Conservation (phyloP, 306 rosid species). For the Canavalia gladiata region DNA sequence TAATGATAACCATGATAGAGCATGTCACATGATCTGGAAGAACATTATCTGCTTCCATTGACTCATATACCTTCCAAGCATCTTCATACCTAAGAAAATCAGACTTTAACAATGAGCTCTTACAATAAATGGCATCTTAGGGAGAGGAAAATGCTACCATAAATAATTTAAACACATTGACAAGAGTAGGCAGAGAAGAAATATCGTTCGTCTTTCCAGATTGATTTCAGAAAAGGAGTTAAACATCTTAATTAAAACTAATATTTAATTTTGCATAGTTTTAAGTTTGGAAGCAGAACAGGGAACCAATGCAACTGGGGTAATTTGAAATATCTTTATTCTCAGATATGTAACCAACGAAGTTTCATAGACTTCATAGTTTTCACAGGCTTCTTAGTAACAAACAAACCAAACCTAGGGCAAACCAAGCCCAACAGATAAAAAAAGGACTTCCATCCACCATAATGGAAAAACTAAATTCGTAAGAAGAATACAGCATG, state of each 20-base stretch:
- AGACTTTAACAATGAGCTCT: constrained; percentile 35
- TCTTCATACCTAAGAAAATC: constrained; percentile 71
- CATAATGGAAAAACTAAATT: constrained; percentile 36
- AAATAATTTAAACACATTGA: neutral
- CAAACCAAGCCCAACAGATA: constrained; percentile 1
- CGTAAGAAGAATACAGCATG: neutral
- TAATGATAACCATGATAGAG: constrained; percentile 74
- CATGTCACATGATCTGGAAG: constrained; percentile 88
- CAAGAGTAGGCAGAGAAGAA: neutral
- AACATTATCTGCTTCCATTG: constrained; percentile 76
- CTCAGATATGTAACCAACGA: constrained; percentile 24
- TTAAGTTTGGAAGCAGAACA: constrained; percentile 10
- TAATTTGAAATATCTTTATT: constrained; percentile 35
- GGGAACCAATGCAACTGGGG: neutral
- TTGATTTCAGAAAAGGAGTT: neutral
- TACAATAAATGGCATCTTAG: constrained; percentile 3
- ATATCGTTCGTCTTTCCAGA: neutral
- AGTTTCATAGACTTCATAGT: neutral
- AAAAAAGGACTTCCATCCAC: constrained; percentile 36
- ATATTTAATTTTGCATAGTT: neutral
- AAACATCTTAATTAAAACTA: neutral
- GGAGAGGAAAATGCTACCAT: neutral
- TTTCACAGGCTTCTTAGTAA: constrained; percentile 20
- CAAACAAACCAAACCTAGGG: constrained; percentile 7
- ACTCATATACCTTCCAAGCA: constrained; percentile 77